These are phyloP conservation scores for Fraxinus paxiana DNA, from an alignment of 305 asterid genomes.

Conservation along the genomic window DNA sequence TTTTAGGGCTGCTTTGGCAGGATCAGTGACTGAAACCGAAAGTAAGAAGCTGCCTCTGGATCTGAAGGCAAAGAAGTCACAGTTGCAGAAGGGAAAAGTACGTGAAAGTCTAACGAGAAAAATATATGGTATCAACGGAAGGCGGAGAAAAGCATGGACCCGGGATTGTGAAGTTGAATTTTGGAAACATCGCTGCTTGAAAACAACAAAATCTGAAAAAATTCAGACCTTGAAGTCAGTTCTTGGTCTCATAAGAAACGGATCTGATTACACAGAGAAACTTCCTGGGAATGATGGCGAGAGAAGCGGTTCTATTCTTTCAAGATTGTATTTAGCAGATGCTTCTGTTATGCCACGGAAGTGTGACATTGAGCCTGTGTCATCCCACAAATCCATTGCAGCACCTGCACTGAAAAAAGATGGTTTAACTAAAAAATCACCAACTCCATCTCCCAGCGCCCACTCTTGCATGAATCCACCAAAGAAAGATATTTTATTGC, in stretches of 20 bases:
- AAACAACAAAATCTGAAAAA: slow-evolving; percentile 70
- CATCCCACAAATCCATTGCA: slow-evolving; percentile 30
- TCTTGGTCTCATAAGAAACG: slow-evolving; percentile 68
- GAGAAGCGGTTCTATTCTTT: slow-evolving; percentile 59
- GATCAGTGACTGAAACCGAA: slow-evolving; percentile 64
- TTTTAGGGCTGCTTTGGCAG: slow-evolving; percentile 86
- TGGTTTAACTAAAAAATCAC: slow-evolving; percentile 29
- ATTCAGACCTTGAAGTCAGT: slow-evolving; percentile 77
- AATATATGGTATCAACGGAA: slow-evolving; percentile 85
- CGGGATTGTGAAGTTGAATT: slow-evolving; percentile 96
- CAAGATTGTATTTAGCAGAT: slow-evolving; percentile 91
- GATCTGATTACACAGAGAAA: slow-evolving; percentile 36
- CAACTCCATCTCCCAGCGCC: slow-evolving; percentile 25
- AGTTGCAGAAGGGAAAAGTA: slow-evolving; percentile 86
- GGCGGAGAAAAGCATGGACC: slow-evolving; percentile 82
- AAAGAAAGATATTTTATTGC: slow-evolving; percentile 24
- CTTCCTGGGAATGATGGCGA: slow-evolving; percentile 46
- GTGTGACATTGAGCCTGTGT: slow-evolving; percentile 65
- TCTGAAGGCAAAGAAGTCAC: slow-evolving; percentile 68
- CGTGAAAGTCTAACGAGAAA: slow-evolving; percentile 91
- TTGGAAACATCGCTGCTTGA: slow-evolving; percentile 89
- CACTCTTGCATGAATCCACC: slow-evolving; percentile 33
- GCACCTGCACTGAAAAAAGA: slow-evolving; percentile 38
- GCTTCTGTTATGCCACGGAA: slow-evolving; percentile 81
- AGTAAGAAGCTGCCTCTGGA: slow-evolving; percentile 56